Evolutionary conservation across 371 early-diverging fungal species (phyloP).

Genomic region (Mortierella sp.): DNA sequence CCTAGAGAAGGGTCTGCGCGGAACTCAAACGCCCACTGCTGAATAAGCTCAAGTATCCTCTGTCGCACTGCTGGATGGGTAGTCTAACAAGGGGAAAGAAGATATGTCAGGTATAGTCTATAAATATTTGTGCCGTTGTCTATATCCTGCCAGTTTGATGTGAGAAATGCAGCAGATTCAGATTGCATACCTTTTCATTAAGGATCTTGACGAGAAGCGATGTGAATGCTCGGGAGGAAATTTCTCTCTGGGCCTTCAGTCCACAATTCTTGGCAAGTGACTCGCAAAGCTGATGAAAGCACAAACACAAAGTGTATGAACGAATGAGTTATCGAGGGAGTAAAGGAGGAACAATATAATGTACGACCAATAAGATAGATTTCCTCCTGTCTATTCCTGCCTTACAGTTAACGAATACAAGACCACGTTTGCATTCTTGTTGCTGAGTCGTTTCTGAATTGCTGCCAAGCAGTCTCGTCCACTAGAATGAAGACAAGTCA

Average conservation of each 20-base stretch:
- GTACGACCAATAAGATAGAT: neutral
- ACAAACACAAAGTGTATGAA: neutral
- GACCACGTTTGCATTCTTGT: constrained; percentile 88
- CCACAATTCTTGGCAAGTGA: constrained; percentile 93
- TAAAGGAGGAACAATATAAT: neutral
- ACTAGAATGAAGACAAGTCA: constrained; percentile 43
- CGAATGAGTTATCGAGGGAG: neutral
- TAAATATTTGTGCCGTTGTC: neutral
- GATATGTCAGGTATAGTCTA: neutral
- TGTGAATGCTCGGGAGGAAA: constrained; percentile 90
- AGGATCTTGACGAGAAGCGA: constrained; percentile 82
- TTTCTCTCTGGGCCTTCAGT: constrained; percentile 81
- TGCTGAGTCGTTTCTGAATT: constrained; percentile 77
- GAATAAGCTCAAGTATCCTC: constrained; percentile 87
- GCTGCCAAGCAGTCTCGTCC: constrained; percentile 81
- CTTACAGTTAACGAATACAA: constrained; percentile 81
- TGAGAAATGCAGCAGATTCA: neutral
- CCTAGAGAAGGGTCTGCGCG: constrained; percentile 84
- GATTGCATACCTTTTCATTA: constrained; percentile 70
- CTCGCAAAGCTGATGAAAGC: constrained; percentile 73
- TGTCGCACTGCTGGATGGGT: constrained; percentile 83
- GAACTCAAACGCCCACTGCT: constrained; percentile 92
- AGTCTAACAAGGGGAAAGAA: constrained; percentile 55
- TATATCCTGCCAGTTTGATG: neutral
- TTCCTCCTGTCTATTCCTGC: neutral